Evolutionary conservation across 441 rosid species (phyloP), one percentile per base, ranked within the genome.

Genomic region (Eruca vesicaria): DNA sequence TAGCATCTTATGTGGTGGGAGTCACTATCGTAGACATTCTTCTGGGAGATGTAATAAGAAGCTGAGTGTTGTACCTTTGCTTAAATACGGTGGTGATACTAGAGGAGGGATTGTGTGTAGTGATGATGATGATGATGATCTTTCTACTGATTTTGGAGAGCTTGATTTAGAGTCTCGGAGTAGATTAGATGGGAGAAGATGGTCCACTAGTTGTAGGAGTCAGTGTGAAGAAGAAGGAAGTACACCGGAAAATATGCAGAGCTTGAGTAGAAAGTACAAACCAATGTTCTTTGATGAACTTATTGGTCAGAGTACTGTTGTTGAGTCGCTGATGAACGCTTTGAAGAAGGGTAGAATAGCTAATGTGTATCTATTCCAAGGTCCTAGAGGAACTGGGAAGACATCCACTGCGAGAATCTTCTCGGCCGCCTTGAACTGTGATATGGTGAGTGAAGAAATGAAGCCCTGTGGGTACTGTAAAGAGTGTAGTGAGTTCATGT

Each of bases 311-410:
- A 88, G 78, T 79, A 79, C 84, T 55, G 97, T 83, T 76, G 95
- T 89, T 73, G 90, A 93, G 0, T 91, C 98, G 5, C 87, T 96
- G 52, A 68, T 62, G 60, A 91, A 83, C 85, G 88, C 97, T 66
- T 75, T 90, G 63, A 81, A 83, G 28, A 87, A 86, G 79, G 90
- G 90, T 67, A 89, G 86, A 78, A 82, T 96, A 72, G 95, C 93
- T 65, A 92, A 90, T 43, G 87, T 93, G 66, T 96, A 96, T 86
- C 90, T 96, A 68, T 96, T 96, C 72, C 99, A 93, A 79, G 99
- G 99, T 69, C 96, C 99, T 36, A 93, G 98, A 12, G 99, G 99
- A 35, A 93, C 97, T 6, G 99, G 99, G 50, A 96, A 93, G 83
- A 86, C 98, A 70, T 96, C 98, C 63, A 67, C 97, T 0, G 97